Percentiles rank a stretch among this genome's conserved stretches.
phyloP scores from a whole-genome alignment of 2,329 filamentous ascomycete genomes.

The Aspergillus chevalieri region DNA sequence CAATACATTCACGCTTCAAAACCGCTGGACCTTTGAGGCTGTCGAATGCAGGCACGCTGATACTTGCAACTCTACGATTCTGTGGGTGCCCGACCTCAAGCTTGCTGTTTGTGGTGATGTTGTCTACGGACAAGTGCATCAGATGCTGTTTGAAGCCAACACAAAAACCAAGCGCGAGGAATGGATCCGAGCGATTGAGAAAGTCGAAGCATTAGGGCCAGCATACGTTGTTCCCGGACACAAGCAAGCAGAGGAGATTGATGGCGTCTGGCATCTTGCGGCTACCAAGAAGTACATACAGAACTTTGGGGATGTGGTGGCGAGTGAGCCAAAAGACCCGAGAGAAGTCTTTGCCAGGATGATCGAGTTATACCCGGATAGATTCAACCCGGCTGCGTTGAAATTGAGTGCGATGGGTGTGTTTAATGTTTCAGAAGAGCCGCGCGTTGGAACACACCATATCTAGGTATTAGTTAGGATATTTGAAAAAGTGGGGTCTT shows the following conservation, averaged over 20 bases:
- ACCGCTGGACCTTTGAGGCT: background rate
- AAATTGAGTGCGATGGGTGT: background rate
- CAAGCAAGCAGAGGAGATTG: slow-evolving; percentile 4
- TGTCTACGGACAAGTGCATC: slow-evolving; percentile 6
- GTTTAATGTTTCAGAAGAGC: background rate
- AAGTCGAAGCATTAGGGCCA: slow-evolving; percentile 3
- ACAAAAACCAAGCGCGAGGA: slow-evolving; percentile 2
- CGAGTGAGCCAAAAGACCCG: background rate
- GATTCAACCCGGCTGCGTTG: background rate
- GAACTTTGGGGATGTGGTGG: background rate
- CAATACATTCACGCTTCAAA: background rate
- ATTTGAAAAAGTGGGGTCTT: too few relatives aligned
- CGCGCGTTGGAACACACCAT: background rate
- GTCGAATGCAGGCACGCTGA: slow-evolving; percentile 5
- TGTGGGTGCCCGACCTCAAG: slow-evolving; percentile 5
- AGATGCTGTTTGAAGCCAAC: slow-evolving; percentile 5
- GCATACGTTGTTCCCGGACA: slow-evolving; percentile 4
- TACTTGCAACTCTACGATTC: slow-evolving; percentile 3
- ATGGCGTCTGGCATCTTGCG: slow-evolving; percentile 5
- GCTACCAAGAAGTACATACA: slow-evolving; percentile 5
- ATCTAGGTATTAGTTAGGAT: background rate
- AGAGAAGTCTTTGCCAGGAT: background rate
- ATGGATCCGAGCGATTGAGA: slow-evolving; percentile 6
- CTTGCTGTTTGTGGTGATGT: slow-evolving; percentile 4
- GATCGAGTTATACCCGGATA: background rate